Base-by-base conservation (phyloP, 495 filamentous ascomycete genomes). In the Usnea hakonensis region DNA sequence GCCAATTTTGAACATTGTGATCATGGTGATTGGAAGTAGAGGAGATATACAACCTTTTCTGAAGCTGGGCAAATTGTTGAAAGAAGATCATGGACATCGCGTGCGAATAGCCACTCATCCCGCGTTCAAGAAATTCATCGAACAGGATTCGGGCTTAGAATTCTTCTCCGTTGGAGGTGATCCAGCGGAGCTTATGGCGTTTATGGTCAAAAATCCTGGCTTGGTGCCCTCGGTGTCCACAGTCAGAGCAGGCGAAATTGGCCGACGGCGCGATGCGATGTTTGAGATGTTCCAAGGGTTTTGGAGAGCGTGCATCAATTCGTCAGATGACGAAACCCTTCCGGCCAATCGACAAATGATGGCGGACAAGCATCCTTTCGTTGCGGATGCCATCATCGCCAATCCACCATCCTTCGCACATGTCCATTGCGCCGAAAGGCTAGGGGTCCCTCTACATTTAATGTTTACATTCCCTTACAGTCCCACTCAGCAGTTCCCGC, bases 1-100 rank as follows among this genome's bases (percentile, higher is more conserved):
- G 9, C 83, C 86, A 7, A 78, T 68, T 35, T 69, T 91, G 26
- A 91, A 90, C 68, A 85, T 91, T 19, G 88, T 90, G 0, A 81
- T 91, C 30, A 90, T 90, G 78, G 88, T 91, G 8, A 88, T 91
- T 59, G 88, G 88, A 0, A 87, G 83, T 9, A 68, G 88, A 55
- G 88, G 88, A 10, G 88, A 91, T 69, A 86, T 89, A 35, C 88
- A 91, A 67, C 88, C 89, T 0, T 91, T 91, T 62, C 72, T 91
- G 5, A 83, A 84, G 48, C 74, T 91, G 40, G 87, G 87, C 8
- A 85, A 87, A 70, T 77, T 87, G 6, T 75, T 91, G 19, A 83
- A 85, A 59, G 81, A 79, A 57, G 67, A 68, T 19, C 62, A 74
- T 62, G 75, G 76, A 19, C 78, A 80, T 70, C 80, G 84, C 1